Percentiles rank a stretch among this genome's conserved stretches.
phyloP scores from a whole-genome alignment of 768 basidiomycete species.

The Boletales sp. region DNA sequence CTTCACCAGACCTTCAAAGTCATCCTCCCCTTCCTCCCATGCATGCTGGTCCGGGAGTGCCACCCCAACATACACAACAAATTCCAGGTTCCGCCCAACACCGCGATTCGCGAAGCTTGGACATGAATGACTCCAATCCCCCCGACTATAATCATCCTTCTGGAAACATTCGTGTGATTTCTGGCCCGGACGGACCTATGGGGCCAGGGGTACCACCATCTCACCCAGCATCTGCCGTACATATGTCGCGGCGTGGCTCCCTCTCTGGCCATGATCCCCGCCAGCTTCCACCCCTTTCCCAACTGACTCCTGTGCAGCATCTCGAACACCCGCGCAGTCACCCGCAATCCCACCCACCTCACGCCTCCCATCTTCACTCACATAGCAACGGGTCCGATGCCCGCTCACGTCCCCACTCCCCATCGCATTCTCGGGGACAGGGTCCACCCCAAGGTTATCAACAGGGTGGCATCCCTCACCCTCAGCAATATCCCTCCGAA shows the following conservation, averaged over 20 bases:
- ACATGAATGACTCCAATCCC: conserved; percentile 46
- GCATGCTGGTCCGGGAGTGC: conserved; percentile 34
- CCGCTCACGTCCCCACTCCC: conserved; percentile 48
- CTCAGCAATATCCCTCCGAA: conserved; percentile 48
- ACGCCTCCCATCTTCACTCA: conserved; percentile 41
- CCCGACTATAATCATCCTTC: conserved; percentile 50
- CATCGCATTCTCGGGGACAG: conserved; percentile 49
- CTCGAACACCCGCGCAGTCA: conserved; percentile 33
- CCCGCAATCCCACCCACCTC: conserved; percentile 30
- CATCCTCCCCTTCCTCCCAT: conserved; percentile 33
- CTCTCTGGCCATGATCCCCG: conserved; percentile 42
- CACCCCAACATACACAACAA: conserved; percentile 32
- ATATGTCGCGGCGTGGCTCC: conserved; percentile 43
- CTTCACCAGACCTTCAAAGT: conserved; percentile 49
- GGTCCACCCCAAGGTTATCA: conserved; percentile 30
- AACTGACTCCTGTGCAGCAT: conserved; percentile 43
- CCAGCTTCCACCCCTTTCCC: conserved; percentile 48
- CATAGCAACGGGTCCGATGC: conserved; percentile 41
- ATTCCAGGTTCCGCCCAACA: conserved; percentile 17
- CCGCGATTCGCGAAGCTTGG: conserved; percentile 40
- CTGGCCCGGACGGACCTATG: conserved; percentile 46
- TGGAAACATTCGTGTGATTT: conserved; percentile 43
- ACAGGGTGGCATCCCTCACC: conserved; percentile 38
- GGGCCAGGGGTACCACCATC: conserved; percentile 38
- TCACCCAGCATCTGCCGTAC: conserved; percentile 35